phyloP scores from a whole-genome alignment of 2,329 filamentous ascomycete genomes.

The Cladosporium oxysporum region DNA sequence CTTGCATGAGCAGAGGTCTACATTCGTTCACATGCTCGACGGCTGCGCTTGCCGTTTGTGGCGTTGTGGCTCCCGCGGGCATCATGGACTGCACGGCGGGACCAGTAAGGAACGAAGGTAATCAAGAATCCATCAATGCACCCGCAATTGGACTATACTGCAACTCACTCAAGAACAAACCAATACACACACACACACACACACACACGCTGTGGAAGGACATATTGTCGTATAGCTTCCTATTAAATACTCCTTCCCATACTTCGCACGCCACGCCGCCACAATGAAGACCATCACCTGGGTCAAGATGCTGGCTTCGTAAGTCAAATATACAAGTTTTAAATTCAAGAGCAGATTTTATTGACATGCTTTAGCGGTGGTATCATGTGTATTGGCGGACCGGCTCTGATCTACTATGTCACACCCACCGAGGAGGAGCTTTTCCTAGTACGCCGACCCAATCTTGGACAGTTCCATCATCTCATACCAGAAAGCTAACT shows the following conservation, averaged over 20 bases:
- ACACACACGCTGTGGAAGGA: not conserved
- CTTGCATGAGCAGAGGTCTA: not conserved
- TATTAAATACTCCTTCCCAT: not conserved
- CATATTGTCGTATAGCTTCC: not conserved
- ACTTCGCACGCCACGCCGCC: constrained; percentile 22
- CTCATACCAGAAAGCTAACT: not conserved
- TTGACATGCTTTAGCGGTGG: constrained; percentile 58
- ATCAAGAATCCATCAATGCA: constrained; percentile 8
- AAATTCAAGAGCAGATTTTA: not conserved
- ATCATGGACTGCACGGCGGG: constrained; percentile 12
- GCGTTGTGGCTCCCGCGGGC: constrained; percentile 13
- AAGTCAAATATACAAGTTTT: constrained; percentile 28
- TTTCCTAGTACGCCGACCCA: constrained; percentile 57
- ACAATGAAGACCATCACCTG: constrained; percentile 52
- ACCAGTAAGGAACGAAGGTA: not conserved
- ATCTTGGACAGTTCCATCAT: not conserved
- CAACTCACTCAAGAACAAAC: not conserved
- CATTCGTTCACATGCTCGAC: constrained; percentile 6
- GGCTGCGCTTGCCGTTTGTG: constrained; percentile 14
- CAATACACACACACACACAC: not conserved
- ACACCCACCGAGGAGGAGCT: constrained; percentile 88
- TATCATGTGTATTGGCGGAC: constrained; percentile 76
- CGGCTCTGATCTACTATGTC: constrained; percentile 77
- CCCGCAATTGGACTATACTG: not conserved
- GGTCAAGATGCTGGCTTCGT: constrained; percentile 72